Conservation (phyloP, 2,329 filamentous ascomycete species). For the Dactylellina leptospora region DNA sequence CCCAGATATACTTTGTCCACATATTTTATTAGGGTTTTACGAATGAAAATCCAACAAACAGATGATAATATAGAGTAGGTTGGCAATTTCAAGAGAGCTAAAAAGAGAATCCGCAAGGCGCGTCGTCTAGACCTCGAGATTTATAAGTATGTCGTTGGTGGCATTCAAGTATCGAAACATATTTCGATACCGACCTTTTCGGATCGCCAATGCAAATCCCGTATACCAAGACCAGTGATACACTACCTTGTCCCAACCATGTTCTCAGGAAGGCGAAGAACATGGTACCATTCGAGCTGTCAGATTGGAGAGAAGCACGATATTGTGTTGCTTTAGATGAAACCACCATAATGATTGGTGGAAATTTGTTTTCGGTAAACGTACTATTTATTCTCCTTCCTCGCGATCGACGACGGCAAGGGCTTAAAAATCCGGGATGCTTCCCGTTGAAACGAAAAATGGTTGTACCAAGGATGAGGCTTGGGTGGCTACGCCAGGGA, state of each 20-base stretch:
- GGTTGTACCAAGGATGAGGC: background rate
- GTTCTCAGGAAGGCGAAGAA: too few species aligned
- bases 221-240: constrained; percentile 22
- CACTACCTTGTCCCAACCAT: constrained; percentile 11
- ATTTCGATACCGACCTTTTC: background rate
- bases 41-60: too few species aligned
- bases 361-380: constrained; percentile 16
- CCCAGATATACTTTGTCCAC: background rate
- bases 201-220: background rate
- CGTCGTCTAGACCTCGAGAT: too few species aligned
- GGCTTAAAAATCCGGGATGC: constrained; percentile 13
- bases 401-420: constrained; percentile 5
- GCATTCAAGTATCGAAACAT: too few species aligned
- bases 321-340: background rate
- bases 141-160: too few species aligned
- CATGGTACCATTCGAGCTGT: too few species aligned
- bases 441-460: constrained; percentile 43
- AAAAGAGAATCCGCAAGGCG: too few species aligned
- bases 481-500: too few species aligned
- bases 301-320: too few species aligned
- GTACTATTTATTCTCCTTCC: background rate
- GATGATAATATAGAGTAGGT: too few species aligned
- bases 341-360: constrained; percentile 29
- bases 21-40: too few species aligned
- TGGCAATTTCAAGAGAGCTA: too few species aligned